Evolutionary conservation across 1,139 yeast species (phyloP).

Genomic region (Sugiyamaella pinicola): DNA sequence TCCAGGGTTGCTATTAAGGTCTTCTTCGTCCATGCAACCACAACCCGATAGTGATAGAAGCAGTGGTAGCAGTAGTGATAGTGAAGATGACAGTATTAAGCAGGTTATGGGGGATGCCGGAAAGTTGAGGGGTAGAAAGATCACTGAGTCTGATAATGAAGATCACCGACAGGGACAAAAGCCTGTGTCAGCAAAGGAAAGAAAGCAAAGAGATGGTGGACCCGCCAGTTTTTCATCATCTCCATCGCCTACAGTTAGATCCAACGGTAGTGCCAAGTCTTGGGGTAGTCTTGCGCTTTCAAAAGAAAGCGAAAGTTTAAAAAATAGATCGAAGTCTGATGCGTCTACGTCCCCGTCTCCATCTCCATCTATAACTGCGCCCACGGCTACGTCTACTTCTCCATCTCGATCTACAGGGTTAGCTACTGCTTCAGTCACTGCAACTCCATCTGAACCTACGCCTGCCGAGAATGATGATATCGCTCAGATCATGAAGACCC

Average conservation of each 20-base stretch:
- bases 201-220: not conserved
- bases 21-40: not conserved
- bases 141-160: conserved; percentile 11
- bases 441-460: not conserved
- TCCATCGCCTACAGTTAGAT: too few species aligned
- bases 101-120: conserved; percentile 4
- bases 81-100: conserved; percentile 10
- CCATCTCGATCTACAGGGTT: too few species aligned
- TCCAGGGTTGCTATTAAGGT: not conserved
- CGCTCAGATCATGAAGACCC: not conserved
- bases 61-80: not conserved
- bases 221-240: not conserved
- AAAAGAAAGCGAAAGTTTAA: not conserved
- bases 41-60: not conserved
- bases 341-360: not conserved
- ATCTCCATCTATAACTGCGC: not conserved
- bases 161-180: not conserved
- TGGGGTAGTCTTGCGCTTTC: not conserved
- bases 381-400: not conserved
- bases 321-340: not conserved
- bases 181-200: not conserved
- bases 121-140: not conserved
- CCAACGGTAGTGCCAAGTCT: not conserved
- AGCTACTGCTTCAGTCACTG: too few species aligned
- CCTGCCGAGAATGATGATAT: not conserved